Evolutionary conservation across 805 yeast genomes (phyloP), one percentile per base, ranked within the genome.

Genomic region (Saccharomycopsis amapae): DNA sequence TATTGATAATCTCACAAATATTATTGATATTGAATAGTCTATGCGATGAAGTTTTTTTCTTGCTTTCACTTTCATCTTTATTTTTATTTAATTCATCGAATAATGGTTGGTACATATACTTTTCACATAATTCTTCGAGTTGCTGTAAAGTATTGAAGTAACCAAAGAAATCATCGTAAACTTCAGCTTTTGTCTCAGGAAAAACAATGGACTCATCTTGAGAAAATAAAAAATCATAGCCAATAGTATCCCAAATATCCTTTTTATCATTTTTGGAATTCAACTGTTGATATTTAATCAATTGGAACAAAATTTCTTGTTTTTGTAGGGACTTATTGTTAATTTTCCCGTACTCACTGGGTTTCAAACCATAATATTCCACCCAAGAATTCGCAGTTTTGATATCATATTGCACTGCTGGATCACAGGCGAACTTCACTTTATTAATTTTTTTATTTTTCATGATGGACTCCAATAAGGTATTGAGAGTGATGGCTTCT

Each of bases 181-280:
- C 53, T 17, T 46, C 51, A 13, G 50, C 51, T 32, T 50, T 50
- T 12, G 53, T 43, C 30, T 46, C 53, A 9, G 53, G 53, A 33
- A 50, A 50, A 30, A 50, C 51, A 9, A 50, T 42, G 9, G 40
- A 38, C 28, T 43, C 48, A 18, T 46, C 46, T 20, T 46, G 44
- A 5, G 44, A 40, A 24, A 39, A 50, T 15, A 50, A 35, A 30
- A 50, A 50, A 24, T 50, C 53, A 20, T 50, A 50, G 15, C 53
- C 53, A 24, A 50, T 50, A 22, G 48, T 50, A 24, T 50, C 50
- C 53, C 53, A 50, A n/a, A 50, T 18, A 32, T 46, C 48, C 33
- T 50, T 50, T 28, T 40, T 50, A 28, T 43, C 53, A 15, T 42
- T 40, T 19, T 42, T 50, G 10, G 45, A 34, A 24, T 40, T 46